Base-by-base conservation (phyloP, 1,284 basidiomycete genomes). In the Fomitopsis schrenkii region DNA sequence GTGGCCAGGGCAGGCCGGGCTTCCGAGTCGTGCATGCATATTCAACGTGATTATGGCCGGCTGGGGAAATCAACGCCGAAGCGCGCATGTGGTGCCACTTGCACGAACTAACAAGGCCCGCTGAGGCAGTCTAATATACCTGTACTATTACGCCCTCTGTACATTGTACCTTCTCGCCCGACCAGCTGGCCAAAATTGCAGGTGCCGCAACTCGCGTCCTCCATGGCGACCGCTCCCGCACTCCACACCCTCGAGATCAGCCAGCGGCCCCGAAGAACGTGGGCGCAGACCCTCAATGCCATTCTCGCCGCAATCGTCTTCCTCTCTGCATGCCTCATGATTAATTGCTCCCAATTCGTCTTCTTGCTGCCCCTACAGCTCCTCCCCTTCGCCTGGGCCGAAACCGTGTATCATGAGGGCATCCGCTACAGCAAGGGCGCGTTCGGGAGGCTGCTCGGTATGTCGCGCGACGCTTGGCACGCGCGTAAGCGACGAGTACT, bases 401-500 rank as follows among this genome's bases (percentile, higher is more conserved):
- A 72, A 63, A 76, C 72, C 28, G 70, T 85, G 48, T 94, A 92
- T 70, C 80, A 88, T 48, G 76, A 82, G 57, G 87, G 86, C 1
- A 85, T 95, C 54, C 82, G 86, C 26, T 89, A 89, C 72, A 92
- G 91, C 57, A 95, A 96, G 75, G 91, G 91, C 38, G 82, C 88
- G 15, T 95, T 95, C 74, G 91, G 87, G 9, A 79, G 80, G 64
- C 78, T 95, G 30, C 74, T 90, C 59, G 83, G 94, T 93, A 71
- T 70, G 86, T 82, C 35, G 38, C 44, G 38, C 44, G 40, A 36
- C 33, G 38, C 14, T 45, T 45, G 28, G 44, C 46, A 17, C 9
- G 33, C 17, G 28, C 28, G 8, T 36, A 57, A 48, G 26, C 45
- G 40, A 26, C 2, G 22, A 22, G 22, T 22, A 22, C 41, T 46